phyloP scores from a whole-genome alignment of 768 basidiomycete genomes.

The Paxillus ammoniavirescens region DNA sequence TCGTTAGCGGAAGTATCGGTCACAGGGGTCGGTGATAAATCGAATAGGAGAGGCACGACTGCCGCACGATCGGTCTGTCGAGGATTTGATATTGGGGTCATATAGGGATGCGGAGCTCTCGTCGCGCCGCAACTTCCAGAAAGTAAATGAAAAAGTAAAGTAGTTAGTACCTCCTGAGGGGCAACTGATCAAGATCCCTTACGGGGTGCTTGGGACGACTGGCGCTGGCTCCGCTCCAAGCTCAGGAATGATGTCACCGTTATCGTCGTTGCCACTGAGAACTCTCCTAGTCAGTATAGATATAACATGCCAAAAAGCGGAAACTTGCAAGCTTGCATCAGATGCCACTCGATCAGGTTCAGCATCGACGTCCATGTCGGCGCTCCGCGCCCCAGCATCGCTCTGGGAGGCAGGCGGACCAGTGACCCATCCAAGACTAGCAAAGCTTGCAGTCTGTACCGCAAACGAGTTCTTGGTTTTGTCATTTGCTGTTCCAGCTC shows the following conservation, averaged over 20 bases:
- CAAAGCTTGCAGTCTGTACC: neutral
- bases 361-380: neutral
- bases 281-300: neutral
- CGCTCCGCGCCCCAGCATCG: neutral
- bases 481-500: neutral
- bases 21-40: constrained; percentile 7
- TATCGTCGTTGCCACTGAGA: neutral
- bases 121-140: constrained; percentile 9
- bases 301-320: neutral
- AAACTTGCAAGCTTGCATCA: constrained; percentile 11
- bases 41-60: neutral
- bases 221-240: neutral
- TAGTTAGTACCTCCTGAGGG: neutral
- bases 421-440: neutral
- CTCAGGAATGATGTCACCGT: neutral
- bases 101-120: constrained; percentile 21
- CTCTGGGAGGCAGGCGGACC: neutral
- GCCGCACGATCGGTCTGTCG: constrained; percentile 3
- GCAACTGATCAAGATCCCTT: neutral
- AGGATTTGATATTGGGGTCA: constrained; percentile 27
- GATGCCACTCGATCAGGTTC: neutral
- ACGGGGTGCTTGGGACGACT: constrained; percentile 17
- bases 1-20: neutral
- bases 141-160: neutral
- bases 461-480: neutral